A percentile compares a stretch with the other conserved stretches of the same genome.
These are phyloP conservation scores for Houttuynia cordata DNA, from an alignment of 164 flowering plant species.

Conservation along the genomic window DNA sequence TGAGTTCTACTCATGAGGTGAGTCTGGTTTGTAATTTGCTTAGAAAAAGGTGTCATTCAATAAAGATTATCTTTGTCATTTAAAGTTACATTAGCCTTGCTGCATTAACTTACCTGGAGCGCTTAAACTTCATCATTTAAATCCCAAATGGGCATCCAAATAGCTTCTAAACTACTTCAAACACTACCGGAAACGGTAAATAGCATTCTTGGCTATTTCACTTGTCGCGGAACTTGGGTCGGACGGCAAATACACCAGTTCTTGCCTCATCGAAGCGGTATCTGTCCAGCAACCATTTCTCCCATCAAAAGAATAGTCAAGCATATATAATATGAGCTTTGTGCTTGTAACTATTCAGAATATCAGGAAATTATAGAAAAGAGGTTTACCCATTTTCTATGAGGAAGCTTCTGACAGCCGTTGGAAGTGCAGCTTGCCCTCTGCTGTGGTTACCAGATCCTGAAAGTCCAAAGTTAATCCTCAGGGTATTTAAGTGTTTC, in stretches of 20 bases:
- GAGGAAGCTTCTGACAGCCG: slow-evolving; percentile 63
- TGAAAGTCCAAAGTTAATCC: slow-evolving; percentile 4
- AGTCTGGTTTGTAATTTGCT: no score
- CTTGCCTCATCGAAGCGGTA: slow-evolving; percentile 49
- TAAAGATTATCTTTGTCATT: no score
- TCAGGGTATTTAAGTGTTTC: no score
- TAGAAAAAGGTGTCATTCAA: no score
- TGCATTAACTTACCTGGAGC: no score
- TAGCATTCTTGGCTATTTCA: slow-evolving; percentile 3
- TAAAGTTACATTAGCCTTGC: no score
- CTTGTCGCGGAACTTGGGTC: slow-evolving; percentile 49
- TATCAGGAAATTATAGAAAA: background rate
- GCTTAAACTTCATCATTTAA: no score
- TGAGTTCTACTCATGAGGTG: no score
- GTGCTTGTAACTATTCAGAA: no score
- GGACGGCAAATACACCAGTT: slow-evolving; percentile 52
- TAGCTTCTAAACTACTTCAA: background rate
- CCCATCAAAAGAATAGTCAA: background rate
- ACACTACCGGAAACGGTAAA: no score
- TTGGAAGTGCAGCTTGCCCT: slow-evolving; percentile 74
- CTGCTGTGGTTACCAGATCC: slow-evolving; percentile 87
- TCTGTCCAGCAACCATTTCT: slow-evolving; percentile 18
- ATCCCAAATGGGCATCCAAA: no score
- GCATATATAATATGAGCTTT: background rate
- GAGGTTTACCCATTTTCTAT: slow-evolving; percentile 43